These are phyloP conservation scores for Baudoinia panamericana DNA, from an alignment of 495 filamentous ascomycete species.

Conservation along the genomic window DNA sequence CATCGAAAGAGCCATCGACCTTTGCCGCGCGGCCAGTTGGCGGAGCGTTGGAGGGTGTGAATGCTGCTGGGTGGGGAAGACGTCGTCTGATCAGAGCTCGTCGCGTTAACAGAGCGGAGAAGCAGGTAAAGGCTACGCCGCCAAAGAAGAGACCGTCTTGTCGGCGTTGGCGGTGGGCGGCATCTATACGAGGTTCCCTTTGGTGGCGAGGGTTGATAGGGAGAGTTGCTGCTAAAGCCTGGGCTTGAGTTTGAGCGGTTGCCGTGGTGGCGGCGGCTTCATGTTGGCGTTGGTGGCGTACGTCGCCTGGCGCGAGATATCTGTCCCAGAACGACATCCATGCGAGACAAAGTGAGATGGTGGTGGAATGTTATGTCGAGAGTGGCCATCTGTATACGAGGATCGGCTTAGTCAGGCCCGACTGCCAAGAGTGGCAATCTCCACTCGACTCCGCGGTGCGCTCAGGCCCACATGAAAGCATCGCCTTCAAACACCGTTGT, in stretches of 20 bases:
- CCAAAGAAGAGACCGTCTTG: conserved; percentile 51
- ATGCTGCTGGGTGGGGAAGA: conserved; percentile 52
- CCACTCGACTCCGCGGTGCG: too few relatives aligned
- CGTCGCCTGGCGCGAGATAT: conserved; percentile 18
- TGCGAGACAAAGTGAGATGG: not conserved
- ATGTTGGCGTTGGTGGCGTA: not conserved
- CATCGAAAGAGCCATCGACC: conserved; percentile 45
- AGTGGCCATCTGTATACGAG: too few relatives aligned
- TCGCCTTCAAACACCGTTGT: too few relatives aligned
- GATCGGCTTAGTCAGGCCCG: too few relatives aligned
- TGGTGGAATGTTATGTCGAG: not conserved
- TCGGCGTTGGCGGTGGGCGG: conserved; percentile 21
- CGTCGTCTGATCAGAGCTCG: conserved; percentile 47
- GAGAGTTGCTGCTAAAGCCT: not conserved
- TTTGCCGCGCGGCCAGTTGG: not conserved
- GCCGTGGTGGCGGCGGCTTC: not conserved
- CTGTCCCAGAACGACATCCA: conserved; percentile 19
- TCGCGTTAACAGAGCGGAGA: conserved; percentile 58
- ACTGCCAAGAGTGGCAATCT: too few relatives aligned
- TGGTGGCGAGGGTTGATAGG: not conserved
- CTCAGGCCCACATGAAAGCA: too few relatives aligned
- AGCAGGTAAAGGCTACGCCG: conserved; percentile 57
- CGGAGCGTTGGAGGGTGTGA: conserved; percentile 25
- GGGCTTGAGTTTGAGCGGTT: not conserved
- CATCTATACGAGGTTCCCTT: too few relatives aligned